Evolutionary conservation across 495 filamentous ascomycete species (phyloP).

Genomic region (Cercophora newfieldiana): DNA sequence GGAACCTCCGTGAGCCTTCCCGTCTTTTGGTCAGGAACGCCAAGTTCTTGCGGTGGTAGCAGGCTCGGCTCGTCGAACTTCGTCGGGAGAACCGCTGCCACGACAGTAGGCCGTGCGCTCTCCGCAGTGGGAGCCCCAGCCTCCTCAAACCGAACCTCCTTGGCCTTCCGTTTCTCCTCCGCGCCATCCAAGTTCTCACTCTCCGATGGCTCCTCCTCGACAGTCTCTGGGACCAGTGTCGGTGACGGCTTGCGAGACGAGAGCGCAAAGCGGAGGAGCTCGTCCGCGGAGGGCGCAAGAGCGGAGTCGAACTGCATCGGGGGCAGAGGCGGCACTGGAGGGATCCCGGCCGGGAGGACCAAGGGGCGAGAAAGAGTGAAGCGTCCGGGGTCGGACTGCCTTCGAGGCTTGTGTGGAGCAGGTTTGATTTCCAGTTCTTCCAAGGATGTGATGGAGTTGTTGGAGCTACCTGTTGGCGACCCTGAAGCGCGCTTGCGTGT

Average conservation of each 20-base stretch:
- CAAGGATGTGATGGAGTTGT: slow-evolving; percentile 36
- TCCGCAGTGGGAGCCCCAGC: neutral
- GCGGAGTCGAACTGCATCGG: slow-evolving; percentile 26
- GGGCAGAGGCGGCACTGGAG: slow-evolving; percentile 33
- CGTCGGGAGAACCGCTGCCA: slow-evolving; percentile 19
- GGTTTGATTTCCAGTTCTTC: slow-evolving; percentile 41
- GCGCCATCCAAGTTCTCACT: neutral
- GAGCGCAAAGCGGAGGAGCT: neutral
- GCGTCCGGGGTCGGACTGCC: slow-evolving; percentile 27
- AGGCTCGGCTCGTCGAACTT: slow-evolving; percentile 24
- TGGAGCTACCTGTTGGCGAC: slow-evolving; percentile 32
- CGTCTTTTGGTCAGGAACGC: slow-evolving; percentile 19
- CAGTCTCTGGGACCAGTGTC: neutral
- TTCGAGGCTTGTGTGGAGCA: slow-evolving; percentile 31
- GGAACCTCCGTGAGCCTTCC: slow-evolving; percentile 30
- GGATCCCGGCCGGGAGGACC: slow-evolving; percentile 22
- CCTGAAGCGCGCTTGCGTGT: slow-evolving; percentile 13
- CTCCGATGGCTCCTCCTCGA: neutral
- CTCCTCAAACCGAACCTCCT: neutral
- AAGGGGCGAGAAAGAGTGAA: neutral
- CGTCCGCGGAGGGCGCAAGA: slow-evolving; percentile 9
- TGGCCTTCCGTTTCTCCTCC: neutral
- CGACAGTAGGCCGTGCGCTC: neutral
- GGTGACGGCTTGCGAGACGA: neutral
- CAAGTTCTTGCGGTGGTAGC: slow-evolving; percentile 15